phyloP scores from a whole-genome alignment of 2,329 filamentous ascomycete species.

The Penicillium brasilianum region DNA sequence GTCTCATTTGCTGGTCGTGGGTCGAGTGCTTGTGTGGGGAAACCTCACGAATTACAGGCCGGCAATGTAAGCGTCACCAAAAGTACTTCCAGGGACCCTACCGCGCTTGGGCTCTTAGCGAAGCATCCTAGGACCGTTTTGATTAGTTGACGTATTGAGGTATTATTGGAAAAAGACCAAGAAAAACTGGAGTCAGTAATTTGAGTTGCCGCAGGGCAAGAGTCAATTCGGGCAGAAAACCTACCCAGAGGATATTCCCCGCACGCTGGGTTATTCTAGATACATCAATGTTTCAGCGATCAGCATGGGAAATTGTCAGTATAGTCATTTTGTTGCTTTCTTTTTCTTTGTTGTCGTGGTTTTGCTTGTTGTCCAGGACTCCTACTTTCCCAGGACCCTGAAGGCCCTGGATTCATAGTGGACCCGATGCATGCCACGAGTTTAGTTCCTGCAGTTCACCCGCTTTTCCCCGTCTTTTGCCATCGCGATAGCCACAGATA shows the following conservation, averaged over 20 bases:
- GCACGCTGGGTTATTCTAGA: conserved; percentile 9
- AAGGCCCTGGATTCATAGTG: conserved; percentile 11
- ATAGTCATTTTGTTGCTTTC: not conserved
- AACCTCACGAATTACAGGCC: conserved; percentile 29
- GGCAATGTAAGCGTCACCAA: conserved; percentile 4
- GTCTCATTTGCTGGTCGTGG: conserved; percentile 21
- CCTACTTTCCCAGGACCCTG: not conserved
- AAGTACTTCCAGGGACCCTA: conserved; percentile 9
- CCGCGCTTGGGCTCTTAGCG: conserved; percentile 5
- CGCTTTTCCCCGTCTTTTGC: not conserved
- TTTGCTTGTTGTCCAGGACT: not conserved
- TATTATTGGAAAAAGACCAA: not conserved
- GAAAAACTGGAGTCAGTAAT: not conserved
- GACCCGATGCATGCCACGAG: conserved; percentile 13
- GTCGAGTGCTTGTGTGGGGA: conserved; percentile 24
- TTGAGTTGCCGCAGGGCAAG: not conserved
- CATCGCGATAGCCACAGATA: not conserved
- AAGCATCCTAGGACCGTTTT: not conserved
- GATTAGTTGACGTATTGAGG: not conserved
- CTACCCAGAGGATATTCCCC: not conserved
- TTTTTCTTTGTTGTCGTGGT: not conserved
- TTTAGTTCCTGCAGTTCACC: conserved; percentile 21
- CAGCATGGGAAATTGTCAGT: not conserved
- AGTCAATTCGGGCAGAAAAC: conserved; percentile 1
- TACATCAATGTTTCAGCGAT: not conserved